Evolutionary conservation across 108 stramenopile species (phyloP).

Genomic region (Aureococcus anophagefferens): DNA sequence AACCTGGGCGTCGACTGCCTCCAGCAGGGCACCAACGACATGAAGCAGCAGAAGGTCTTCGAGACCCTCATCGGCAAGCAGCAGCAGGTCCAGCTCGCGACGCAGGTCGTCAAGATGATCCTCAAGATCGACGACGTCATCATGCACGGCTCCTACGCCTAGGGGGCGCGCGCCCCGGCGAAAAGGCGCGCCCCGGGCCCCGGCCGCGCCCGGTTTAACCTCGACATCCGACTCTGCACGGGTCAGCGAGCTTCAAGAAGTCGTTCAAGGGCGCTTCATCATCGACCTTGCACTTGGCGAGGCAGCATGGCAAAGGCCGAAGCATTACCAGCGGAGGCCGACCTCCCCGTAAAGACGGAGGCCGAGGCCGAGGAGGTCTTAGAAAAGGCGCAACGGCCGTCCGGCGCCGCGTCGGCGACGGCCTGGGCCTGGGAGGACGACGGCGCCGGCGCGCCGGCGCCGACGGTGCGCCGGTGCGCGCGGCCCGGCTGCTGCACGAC

Average conservation of each 20-base stretch:
- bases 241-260: no score
- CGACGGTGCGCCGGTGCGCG: not conserved
- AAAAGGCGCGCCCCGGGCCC: no score
- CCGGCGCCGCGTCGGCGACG: not conserved
- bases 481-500: not conserved
- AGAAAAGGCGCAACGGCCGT: no score
- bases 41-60: constrained; percentile 91
- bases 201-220: no score
- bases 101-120: constrained; percentile 99
- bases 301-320: no score
- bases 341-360: no score
- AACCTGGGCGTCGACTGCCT: constrained; percentile 82
- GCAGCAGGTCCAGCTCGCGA: constrained; percentile 94
- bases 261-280: no score
- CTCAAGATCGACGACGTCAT: constrained; percentile 99
- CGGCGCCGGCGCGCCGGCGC: not conserved
- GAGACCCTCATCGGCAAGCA: constrained; percentile 99
- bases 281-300: no score
- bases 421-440: not conserved
- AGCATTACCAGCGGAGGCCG: no score
- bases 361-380: no score
- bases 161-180: no score
- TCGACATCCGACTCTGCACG: no score
- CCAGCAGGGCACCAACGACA: constrained; percentile 57
- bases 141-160: constrained; percentile 48